Percentiles rank a stretch among this genome's conserved stretches.
These are phyloP conservation scores for Erucastrum elatum DNA, from an alignment of 345 rosid species.

Conservation along the genomic window DNA sequence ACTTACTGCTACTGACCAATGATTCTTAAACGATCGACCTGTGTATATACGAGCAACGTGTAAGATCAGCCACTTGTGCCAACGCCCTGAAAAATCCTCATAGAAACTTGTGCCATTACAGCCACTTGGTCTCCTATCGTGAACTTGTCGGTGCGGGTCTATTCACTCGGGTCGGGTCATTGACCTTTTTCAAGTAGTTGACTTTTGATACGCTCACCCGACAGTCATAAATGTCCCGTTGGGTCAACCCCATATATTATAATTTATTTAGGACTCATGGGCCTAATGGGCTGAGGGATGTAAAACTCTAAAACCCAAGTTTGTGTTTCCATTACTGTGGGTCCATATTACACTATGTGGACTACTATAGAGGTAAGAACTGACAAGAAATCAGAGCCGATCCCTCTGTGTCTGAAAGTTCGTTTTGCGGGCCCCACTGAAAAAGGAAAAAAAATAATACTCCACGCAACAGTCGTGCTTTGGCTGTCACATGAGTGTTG, in stretches of 20 bases:
- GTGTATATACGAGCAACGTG: not conserved
- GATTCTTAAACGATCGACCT: not conserved
- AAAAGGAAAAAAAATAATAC: not conserved
- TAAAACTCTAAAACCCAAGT: not conserved
- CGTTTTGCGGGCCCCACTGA: constrained; percentile 31
- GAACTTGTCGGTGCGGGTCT: constrained; percentile 28
- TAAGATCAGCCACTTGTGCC: constrained; percentile 25
- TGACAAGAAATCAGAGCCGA: constrained; percentile 40
- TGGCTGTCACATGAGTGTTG: constrained; percentile 30
- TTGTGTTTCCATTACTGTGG: not conserved
- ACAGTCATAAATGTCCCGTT: constrained; percentile 8
- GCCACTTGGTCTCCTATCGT: constrained; percentile 35
- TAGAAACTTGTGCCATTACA: constrained; percentile 27
- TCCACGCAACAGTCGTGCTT: constrained; percentile 37
- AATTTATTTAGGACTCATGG: not conserved
- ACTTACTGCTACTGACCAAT: not conserved
- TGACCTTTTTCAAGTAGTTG: not conserved
- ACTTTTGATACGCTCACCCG: not conserved
- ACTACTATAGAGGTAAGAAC: not conserved
- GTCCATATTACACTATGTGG: not conserved
- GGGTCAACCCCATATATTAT: not conserved
- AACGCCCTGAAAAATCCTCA: constrained; percentile 6
- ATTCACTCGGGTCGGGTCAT: constrained; percentile 21
- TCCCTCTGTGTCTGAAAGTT: constrained; percentile 29
- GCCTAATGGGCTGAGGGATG: not conserved